A percentile compares a stretch with the other conserved stretches of the same genome.
phyloP scores from a whole-genome alignment of 257 asterid species.

The Primulina huaijiensis region DNA sequence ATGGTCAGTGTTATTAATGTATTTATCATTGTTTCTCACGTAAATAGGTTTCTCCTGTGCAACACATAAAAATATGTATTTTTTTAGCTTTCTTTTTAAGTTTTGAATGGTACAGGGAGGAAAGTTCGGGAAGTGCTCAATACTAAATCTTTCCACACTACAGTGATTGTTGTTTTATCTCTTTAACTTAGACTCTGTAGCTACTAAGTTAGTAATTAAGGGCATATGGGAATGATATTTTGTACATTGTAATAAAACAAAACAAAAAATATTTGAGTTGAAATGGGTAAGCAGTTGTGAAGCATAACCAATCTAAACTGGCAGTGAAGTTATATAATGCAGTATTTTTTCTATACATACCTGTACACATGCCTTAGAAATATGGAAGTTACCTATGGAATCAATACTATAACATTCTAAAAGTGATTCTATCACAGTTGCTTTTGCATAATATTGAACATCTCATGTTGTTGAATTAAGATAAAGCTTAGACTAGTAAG shows the following conservation, averaged over 20 bases:
- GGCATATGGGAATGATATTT: neutral
- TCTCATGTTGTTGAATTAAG: neutral
- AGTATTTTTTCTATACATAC: neutral
- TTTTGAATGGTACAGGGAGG: constrained; percentile 1
- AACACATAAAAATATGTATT: neutral
- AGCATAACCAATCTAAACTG: constrained; percentile 5
- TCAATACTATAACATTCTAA: neutral
- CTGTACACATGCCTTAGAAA: neutral
- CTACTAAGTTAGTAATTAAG: neutral
- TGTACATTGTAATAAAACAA: neutral
- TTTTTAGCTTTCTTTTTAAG: constrained; percentile 10
- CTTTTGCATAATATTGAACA: constrained; percentile 1
- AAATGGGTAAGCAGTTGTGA: neutral
- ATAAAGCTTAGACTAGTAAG: constrained; percentile 3
- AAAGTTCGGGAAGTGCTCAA: constrained; percentile 6
- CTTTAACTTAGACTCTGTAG: neutral
- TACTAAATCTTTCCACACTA: constrained; percentile 2
- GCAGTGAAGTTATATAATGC: neutral
- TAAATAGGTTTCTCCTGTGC: constrained; percentile 11
- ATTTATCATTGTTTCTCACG: constrained; percentile 2
- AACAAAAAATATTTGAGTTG: neutral
- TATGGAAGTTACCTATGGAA: neutral
- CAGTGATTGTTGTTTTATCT: neutral
- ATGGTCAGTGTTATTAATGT: constrained; percentile 12
- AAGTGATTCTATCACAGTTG: constrained; percentile 15